A percentile compares a stretch with the other conserved stretches of the same genome.
Conservation (phyloP, 2,329 filamentous ascomycete genomes). For the Colletotrichum coccodes region DNA sequence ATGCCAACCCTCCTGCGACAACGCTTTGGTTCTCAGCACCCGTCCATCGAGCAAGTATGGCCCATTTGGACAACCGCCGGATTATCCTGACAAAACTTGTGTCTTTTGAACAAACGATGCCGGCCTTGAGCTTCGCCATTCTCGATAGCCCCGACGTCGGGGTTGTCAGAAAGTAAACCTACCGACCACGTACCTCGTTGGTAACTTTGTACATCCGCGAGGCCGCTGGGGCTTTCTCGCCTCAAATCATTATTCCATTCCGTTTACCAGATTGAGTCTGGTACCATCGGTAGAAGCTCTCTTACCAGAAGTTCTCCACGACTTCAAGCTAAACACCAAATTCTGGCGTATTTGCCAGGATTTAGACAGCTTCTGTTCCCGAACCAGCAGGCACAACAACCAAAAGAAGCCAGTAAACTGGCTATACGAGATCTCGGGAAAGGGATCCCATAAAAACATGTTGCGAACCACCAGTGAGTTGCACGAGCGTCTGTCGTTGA, state of each 20-base stretch:
- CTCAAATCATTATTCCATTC: neutral
- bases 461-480: conserved; percentile 9
- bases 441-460: conserved; percentile 12
- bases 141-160: conserved; percentile 63
- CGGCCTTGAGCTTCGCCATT: conserved; percentile 28
- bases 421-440: neutral
- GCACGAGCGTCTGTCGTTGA: neutral
- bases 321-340: neutral
- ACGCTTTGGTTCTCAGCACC: neutral
- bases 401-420: neutral
- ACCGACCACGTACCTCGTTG: conserved; percentile 38
- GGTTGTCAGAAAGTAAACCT: conserved; percentile 55
- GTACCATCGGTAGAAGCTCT: neutral
- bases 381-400: neutral
- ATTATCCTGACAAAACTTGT: neutral
- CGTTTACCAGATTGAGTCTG: neutral
- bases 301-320: neutral
- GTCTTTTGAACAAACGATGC: conserved; percentile 34
- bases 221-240: neutral
- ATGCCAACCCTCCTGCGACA: neutral
- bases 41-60: neutral
- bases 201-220: conserved; percentile 31
- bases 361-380: neutral
- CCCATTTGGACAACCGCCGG: neutral
- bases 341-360: neutral